Evolutionary conservation across 2,329 filamentous ascomycete genomes (phyloP).

Genomic region (Rasamsonia emersonii): DNA sequence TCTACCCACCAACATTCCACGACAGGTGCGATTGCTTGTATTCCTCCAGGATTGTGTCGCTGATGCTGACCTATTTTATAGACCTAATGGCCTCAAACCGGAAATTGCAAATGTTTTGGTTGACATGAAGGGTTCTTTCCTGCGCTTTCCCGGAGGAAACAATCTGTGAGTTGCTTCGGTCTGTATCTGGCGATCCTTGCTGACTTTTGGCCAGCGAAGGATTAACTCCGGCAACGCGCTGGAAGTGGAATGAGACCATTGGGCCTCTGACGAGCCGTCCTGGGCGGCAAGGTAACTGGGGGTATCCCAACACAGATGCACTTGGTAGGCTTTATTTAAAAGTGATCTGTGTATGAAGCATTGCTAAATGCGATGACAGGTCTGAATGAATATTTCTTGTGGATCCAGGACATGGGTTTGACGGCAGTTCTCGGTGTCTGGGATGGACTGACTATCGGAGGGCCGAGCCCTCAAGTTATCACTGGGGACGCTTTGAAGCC

Average conservation of each 20-base stretch:
- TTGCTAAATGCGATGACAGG: conserved; percentile 43
- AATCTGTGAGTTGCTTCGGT: conserved; percentile 29
- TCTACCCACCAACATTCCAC: conserved; percentile 50
- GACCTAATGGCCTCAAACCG: conserved; percentile 39
- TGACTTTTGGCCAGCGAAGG: conserved; percentile 23
- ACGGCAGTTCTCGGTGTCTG: conserved; percentile 33
- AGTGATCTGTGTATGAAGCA: conserved; percentile 36
- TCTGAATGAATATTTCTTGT: conserved; percentile 22
- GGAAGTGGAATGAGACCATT: conserved; percentile 47
- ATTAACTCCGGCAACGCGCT: conserved; percentile 24
- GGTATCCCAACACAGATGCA: conserved; percentile 34
- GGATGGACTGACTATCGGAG: conserved; percentile 36
- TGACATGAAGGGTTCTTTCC: conserved; percentile 36
- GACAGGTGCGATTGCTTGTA: conserved; percentile 28
- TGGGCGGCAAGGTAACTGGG: conserved; percentile 36
- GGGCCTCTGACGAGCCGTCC: conserved; percentile 41
- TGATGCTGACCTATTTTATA: too few species aligned
- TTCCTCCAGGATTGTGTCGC: conserved; percentile 14
- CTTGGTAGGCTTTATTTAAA: conserved; percentile 24
- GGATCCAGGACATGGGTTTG: conserved; percentile 3
- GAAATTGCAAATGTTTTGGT: conserved; percentile 38
- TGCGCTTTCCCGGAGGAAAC: conserved; percentile 46
- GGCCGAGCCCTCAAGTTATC: conserved; percentile 15
- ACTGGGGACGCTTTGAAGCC: conserved; percentile 27
- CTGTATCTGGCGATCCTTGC: not conserved